phyloP scores from a whole-genome alignment of 352 stramenopile species.

The Phytopythium mirpurense region DNA sequence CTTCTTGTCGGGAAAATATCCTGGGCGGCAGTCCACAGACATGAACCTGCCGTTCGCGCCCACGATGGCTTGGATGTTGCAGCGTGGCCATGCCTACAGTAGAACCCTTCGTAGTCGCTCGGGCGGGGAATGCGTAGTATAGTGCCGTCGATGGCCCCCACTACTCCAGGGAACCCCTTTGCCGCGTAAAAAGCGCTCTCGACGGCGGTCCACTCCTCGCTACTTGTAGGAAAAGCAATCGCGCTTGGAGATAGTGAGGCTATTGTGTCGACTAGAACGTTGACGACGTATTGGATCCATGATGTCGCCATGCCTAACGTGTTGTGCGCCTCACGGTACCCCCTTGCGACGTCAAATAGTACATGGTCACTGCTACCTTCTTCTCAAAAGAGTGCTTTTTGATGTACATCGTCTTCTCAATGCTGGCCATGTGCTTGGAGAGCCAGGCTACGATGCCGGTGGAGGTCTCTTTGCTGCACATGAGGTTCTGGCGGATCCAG shows the following conservation, averaged over 20 bases:
- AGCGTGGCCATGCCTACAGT: not conserved
- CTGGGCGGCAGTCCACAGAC: not conserved
- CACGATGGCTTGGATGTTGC: not conserved
- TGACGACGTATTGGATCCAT: too few relatives aligned
- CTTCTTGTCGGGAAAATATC: not conserved
- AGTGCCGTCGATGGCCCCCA: not conserved
- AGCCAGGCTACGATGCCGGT: not conserved
- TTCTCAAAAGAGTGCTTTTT: conserved; percentile 1
- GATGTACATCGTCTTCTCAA: not conserved
- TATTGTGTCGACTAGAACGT: too few relatives aligned
- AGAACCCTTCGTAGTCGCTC: not conserved
- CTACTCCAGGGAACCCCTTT: not conserved
- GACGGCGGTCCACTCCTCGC: not conserved
- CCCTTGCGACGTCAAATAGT: not conserved
- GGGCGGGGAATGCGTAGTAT: not conserved
- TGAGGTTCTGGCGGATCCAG: not conserved
- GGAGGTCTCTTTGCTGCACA: not conserved
- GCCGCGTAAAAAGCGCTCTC: not conserved
- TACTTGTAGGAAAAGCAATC: not conserved
- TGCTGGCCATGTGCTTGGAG: not conserved
- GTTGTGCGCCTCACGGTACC: not conserved
- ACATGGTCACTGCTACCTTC: not conserved
- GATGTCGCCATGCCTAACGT: too few relatives aligned
- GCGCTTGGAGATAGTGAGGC: not conserved
- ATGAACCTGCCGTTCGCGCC: not conserved